Conservation (phyloP, 179 eudicot species). For the Sideroxylon spinosum region DNA sequence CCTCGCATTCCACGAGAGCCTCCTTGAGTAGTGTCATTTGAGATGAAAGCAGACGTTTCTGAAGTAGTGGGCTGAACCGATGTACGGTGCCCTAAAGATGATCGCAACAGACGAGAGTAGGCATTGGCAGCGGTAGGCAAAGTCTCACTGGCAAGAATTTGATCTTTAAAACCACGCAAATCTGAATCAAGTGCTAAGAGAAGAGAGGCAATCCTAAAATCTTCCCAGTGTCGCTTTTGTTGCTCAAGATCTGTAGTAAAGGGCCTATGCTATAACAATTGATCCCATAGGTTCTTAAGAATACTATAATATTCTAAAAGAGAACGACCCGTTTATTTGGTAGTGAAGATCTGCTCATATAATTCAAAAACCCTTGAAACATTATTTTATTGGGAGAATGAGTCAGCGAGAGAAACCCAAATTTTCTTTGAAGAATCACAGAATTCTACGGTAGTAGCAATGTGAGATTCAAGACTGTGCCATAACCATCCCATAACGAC, state of each 20-base stretch:
- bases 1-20: no score
- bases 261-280: neutral
- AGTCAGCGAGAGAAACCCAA: neutral
- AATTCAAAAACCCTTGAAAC: no score
- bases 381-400: no score
- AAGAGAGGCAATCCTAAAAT: neutral
- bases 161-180: neutral
- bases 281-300: neutral
- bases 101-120: neutral
- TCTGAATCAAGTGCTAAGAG: neutral
- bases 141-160: neutral
- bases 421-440: neutral
- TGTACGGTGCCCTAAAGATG: neutral
- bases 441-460: neutral
- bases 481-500: neutral
- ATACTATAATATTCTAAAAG: neutral
- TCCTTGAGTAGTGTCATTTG: neutral
- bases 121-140: neutral
- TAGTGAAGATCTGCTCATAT: neutral
- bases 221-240: neutral
- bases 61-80: neutral
- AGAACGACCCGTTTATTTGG: neutral
- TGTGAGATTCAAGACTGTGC: neutral
- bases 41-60: neutral
- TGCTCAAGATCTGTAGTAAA: neutral